phyloP scores from a whole-genome alignment of 805 yeast genomes.

The Metschnikowia matae region DNA sequence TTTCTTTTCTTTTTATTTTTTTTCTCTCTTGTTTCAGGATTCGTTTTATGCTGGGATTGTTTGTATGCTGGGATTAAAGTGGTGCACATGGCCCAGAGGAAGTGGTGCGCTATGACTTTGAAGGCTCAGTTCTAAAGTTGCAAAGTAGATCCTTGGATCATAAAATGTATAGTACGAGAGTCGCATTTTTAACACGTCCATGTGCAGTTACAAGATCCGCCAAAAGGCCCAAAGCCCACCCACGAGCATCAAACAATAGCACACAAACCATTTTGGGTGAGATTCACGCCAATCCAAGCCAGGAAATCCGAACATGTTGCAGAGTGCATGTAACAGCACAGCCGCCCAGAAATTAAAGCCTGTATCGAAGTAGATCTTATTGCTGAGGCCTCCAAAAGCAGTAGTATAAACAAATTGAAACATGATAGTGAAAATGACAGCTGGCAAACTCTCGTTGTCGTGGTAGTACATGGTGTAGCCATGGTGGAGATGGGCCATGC shows the following conservation, averaged over 20 bases:
- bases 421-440: constrained; percentile 33
- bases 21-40: too few species aligned
- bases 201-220: constrained; percentile 2
- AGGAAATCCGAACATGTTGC: constrained; percentile 74
- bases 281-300: constrained; percentile 13
- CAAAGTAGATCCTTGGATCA: too few species aligned
- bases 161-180: too few species aligned
- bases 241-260: constrained; percentile 38
- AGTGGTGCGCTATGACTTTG: too few species aligned
- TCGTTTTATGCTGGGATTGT: too few species aligned
- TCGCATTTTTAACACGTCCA: neutral
- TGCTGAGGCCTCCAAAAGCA: constrained; percentile 66
- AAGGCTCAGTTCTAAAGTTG: too few species aligned
- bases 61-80: too few species aligned
- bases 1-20: too few species aligned
- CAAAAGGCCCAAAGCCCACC: constrained; percentile 32
- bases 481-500: constrained; percentile 78
- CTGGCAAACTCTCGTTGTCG: constrained; percentile 18
- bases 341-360: constrained; percentile 51
- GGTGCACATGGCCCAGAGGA: too few species aligned
- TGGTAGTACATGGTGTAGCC: constrained; percentile 44
- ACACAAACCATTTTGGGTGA: constrained; percentile 13
- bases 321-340: constrained; percentile 56
- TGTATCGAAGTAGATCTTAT: constrained; percentile 49
- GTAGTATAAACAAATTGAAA: constrained; percentile 65